Conservation (phyloP, 495 filamentous ascomycete genomes). For the Penicillium pulvis region DNA sequence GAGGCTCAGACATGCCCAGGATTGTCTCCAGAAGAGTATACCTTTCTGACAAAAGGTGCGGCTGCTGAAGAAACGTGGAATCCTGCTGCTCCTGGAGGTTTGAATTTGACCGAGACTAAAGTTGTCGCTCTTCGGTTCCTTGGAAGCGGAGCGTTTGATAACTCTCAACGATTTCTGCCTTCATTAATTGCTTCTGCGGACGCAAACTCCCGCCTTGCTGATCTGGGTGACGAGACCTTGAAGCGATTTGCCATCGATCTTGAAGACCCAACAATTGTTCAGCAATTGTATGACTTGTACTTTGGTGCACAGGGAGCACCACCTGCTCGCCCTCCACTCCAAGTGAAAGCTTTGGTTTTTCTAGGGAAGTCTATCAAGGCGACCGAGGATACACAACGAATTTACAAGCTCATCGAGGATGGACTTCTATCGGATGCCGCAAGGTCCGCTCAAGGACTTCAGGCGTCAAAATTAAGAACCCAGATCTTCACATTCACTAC, state of each 20-base stretch:
- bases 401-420: constrained; percentile 70
- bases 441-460: constrained; percentile 60
- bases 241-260: constrained; percentile 70
- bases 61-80: constrained; percentile 70
- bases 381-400: constrained; percentile 63
- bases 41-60: constrained; percentile 63
- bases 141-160: constrained; percentile 79
- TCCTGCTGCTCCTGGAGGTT: constrained; percentile 55
- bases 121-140: constrained; percentile 69
- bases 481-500: constrained; percentile 88
- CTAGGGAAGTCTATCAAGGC: constrained; percentile 74
- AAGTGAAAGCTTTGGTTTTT: constrained; percentile 70
- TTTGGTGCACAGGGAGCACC: constrained; percentile 55
- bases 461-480: constrained; percentile 71
- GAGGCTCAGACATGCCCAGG: constrained; percentile 62
- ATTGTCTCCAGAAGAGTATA: constrained; percentile 67
- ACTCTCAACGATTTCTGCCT: constrained; percentile 79
- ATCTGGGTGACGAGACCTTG: constrained; percentile 79
- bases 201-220: constrained; percentile 76
- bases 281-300: constrained; percentile 69
- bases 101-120: constrained; percentile 69
- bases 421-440: constrained; percentile 54
- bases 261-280: constrained; percentile 66
- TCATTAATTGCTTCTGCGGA: constrained; percentile 81
- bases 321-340: constrained; percentile 66